Conservation (phyloP, 306 rosid genomes). For the Bauhinia variegata region DNA sequence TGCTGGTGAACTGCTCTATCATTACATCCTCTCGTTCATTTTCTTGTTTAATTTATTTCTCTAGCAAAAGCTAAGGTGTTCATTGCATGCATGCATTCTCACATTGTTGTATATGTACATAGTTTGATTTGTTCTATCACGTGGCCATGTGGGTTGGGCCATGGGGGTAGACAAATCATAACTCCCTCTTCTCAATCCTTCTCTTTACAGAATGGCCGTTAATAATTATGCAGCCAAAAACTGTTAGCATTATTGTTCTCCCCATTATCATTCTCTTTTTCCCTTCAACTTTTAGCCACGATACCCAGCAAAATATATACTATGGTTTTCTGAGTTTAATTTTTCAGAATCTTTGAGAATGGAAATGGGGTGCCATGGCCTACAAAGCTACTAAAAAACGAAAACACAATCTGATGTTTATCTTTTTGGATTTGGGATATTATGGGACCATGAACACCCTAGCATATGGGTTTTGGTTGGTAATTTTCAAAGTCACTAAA, state of each 20-base stretch:
- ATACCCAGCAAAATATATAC: conserved; percentile 4
- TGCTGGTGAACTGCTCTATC: too few relatives aligned
- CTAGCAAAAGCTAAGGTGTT: too few relatives aligned
- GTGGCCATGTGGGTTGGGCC: too few relatives aligned
- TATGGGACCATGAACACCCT: conserved; percentile 41
- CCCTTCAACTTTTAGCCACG: too few relatives aligned
- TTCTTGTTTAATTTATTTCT: too few relatives aligned
- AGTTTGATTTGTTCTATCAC: too few relatives aligned
- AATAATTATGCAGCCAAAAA: conserved; percentile 15
- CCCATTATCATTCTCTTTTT: neutral
- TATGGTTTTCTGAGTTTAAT: conserved; percentile 14
- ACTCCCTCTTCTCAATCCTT: neutral
- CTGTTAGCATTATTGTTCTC: conserved; percentile 34
- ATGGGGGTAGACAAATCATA: neutral
- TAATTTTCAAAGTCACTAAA: too few relatives aligned
- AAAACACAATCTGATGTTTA: conserved; percentile 58
- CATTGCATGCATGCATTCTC: too few relatives aligned
- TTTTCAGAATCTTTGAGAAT: conserved; percentile 47
- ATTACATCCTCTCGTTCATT: too few relatives aligned
- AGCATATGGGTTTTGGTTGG: too few relatives aligned
- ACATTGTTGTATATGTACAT: too few relatives aligned
- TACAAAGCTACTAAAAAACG: conserved; percentile 61
- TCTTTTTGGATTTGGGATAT: conserved; percentile 38
- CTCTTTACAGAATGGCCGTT: conserved; percentile 15
- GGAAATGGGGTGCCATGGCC: conserved; percentile 48